These are phyloP conservation scores for Vicia faba DNA, from an alignment of 306 rosid genomes.

Conservation along the genomic window DNA sequence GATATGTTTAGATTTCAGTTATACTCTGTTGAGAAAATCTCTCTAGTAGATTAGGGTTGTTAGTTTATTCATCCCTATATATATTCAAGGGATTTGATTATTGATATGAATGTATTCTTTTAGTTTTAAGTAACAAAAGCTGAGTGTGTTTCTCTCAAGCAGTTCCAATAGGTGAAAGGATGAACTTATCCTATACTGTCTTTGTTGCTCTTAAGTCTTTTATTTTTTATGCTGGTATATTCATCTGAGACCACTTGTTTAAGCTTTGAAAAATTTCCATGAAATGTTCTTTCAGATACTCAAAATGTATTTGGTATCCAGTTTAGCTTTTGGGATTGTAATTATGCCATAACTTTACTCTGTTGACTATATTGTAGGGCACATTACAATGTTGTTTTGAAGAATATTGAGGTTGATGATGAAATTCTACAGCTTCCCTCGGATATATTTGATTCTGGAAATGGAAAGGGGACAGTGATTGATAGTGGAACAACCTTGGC, in stretches of 20 bases:
- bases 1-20: too few species aligned
- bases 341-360: constrained; percentile 47
- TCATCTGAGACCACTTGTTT: constrained; percentile 14
- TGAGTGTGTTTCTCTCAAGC: too few species aligned
- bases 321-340: constrained; percentile 44
- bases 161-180: not conserved
- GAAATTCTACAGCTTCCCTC: constrained; percentile 73
- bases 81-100: too few species aligned
- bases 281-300: constrained; percentile 25
- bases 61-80: too few species aligned
- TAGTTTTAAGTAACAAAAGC: too few species aligned
- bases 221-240: constrained; percentile 13
- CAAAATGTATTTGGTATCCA: constrained; percentile 32
- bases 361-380: constrained; percentile 58
- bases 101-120: too few species aligned
- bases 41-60: too few species aligned
- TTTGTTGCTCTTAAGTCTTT: constrained; percentile 19
- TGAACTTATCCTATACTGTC: not conserved
- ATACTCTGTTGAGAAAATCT: too few species aligned
- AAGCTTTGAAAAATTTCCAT: constrained; percentile 17
- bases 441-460: constrained; percentile 67
- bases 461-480: constrained; percentile 68
- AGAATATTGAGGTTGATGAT: constrained; percentile 73
- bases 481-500: constrained; percentile 99
- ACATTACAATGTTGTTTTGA: constrained; percentile 84